phyloP scores from a whole-genome alignment of 306 rosid genomes.

The Pyrus communis region DNA sequence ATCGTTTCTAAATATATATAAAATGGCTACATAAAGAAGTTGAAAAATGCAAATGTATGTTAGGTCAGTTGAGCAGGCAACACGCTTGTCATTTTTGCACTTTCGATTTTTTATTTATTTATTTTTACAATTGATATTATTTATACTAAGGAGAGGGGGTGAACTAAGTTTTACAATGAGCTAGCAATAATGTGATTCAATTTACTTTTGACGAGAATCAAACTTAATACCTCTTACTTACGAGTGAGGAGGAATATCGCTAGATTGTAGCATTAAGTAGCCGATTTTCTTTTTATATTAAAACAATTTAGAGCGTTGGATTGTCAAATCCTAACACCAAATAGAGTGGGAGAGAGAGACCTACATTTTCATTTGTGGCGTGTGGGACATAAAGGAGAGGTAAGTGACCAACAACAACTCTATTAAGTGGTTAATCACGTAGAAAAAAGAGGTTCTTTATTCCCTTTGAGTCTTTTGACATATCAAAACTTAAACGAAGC shows the following conservation, averaged over 20 bases:
- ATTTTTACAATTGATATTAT: too few relatives aligned
- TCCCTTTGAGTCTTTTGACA: neutral
- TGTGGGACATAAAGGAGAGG: neutral
- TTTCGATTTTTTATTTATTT: too few relatives aligned
- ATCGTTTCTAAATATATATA: too few relatives aligned
- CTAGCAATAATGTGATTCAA: too few relatives aligned
- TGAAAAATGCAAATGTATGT: neutral
- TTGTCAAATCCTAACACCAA: neutral
- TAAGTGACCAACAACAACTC: neutral
- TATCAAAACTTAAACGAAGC: neutral
- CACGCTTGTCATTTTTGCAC: neutral
- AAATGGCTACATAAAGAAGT: neutral
- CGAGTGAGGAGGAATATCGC: fast-evolving
- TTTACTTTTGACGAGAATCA: too few relatives aligned
- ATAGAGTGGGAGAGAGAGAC: neutral
- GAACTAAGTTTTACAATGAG: fast-evolving
- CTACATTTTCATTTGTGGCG: neutral
- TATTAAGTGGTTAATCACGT: neutral
- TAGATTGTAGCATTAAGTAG: too few relatives aligned
- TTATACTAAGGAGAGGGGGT: fast-evolving
- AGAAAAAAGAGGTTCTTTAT: neutral
- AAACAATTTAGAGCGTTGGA: neutral
- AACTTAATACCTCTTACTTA: too few relatives aligned
- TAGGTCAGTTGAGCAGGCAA: neutral
- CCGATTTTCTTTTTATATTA: too few relatives aligned